Conservation (phyloP, 805 yeast genomes). For the Candida maltosa region DNA sequence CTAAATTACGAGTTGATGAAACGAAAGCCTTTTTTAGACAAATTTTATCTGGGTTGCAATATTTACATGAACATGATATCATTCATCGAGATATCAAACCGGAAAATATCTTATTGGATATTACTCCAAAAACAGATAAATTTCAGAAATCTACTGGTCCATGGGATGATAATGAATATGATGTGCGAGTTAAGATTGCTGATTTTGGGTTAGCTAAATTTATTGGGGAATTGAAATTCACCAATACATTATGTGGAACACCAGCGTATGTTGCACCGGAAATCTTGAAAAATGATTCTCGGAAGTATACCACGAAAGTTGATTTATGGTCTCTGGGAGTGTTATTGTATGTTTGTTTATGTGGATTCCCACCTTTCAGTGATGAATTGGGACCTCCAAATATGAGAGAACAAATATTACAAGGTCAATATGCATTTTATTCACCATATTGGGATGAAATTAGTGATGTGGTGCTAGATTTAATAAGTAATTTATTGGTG, state of each 20-base stretch:
- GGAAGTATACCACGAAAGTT: conserved; percentile 65
- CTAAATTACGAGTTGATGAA: conserved; percentile 58
- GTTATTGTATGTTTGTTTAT: conserved; percentile 69
- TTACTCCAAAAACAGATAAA: conserved; percentile 37
- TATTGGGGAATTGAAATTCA: conserved; percentile 69
- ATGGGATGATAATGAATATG: conserved; percentile 59
- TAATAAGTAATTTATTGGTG: conserved; percentile 59
- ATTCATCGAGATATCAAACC: conserved; percentile 47
- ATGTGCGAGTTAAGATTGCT: conserved; percentile 70
- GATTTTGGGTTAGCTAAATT: conserved; percentile 76
- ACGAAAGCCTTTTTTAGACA: conserved; percentile 56
- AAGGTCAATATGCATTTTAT: conserved; percentile 68
- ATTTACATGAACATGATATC: conserved; percentile 38
- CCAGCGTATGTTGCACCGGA: conserved; percentile 90
- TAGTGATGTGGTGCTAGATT: conserved; percentile 60
- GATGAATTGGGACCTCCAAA: conserved; percentile 79
- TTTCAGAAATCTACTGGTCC: conserved; percentile 43
- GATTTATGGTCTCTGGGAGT: conserved; percentile 86
- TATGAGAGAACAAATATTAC: conserved; percentile 70
- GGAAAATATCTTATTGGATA: conserved; percentile 45
- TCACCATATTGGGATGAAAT: conserved; percentile 79
- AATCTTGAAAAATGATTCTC: conserved; percentile 47
- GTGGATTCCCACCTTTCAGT: conserved; percentile 85
- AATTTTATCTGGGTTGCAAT: conserved; percentile 34
- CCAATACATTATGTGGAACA: conserved; percentile 80